Base-by-base conservation (phyloP, 169 alveolate genomes). In the Theileria annulata region DNA sequence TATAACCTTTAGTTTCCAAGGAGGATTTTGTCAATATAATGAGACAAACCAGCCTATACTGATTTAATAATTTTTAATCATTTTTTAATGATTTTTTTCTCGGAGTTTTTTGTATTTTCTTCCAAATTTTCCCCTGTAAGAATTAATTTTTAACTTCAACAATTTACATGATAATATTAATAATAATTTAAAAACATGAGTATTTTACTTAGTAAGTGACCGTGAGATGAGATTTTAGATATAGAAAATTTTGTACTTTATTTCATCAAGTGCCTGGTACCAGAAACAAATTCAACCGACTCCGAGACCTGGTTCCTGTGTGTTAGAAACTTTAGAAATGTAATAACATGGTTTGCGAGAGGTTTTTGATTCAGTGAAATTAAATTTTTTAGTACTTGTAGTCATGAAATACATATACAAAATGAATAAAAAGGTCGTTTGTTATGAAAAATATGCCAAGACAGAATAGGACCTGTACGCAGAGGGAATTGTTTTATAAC, bases 21-120 rank as follows among this genome's bases (percentile, higher is more conserved):
- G 99, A 97, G 56, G 99, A 97, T 75, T 97, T 97, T 91, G 85
- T 97, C 71, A 93, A 96, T 77, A 96, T 97, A 47, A 97, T 97
- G 99, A 96, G 94, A 70, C 98, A 97, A 88, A 95, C 99, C 42
- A 94, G 94, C 71, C 80, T 96, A 62, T 96, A 95, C 77, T 94
- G 88, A 73, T 2, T 30, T 17, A 51, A 25, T 12, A 21, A 27
- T 17, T 42, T 59, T 30, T 59, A 59, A 59, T 30, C 47, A 59
- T 30, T 31, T 30, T 59, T 1, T 3, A 59, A 59, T 42, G 51
- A 42, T 42, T 42, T 28, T 28, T 59, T 59, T 3, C 48, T 28
- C 13, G 42, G 33, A 59, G 42, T 59, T 12, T 59, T 28, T 28
- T 28, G 68, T 28, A 59, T 28, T 59, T 59, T 59, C 68, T 59